Percentiles rank a stretch among this genome's conserved stretches.
These are phyloP conservation scores for Rhizopus delemar DNA, from an alignment of 371 early-diverging fungal species.

Conservation along the genomic window DNA sequence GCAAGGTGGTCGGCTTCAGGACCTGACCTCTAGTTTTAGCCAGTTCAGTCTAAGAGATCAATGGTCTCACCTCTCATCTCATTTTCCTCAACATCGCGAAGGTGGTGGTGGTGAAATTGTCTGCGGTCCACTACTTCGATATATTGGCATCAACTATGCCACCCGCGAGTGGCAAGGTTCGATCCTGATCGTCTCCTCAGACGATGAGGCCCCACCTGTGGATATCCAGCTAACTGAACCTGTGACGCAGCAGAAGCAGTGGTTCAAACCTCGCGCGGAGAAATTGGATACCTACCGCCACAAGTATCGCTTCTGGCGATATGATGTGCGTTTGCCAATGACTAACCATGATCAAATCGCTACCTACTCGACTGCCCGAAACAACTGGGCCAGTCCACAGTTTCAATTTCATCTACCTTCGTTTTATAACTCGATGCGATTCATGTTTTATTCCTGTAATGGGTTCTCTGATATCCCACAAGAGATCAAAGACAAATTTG, in stretches of 20 bases:
- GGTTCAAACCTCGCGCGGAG: conserved; percentile 12
- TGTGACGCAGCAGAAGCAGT: conserved; percentile 2
- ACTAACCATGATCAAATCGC: conserved; percentile 19
- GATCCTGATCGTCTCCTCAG: conserved; percentile 33
- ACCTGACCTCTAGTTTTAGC: conserved; percentile 11
- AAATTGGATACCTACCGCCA: conserved; percentile 29
- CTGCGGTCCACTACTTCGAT: conserved; percentile 40
- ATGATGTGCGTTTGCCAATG: conserved; percentile 27
- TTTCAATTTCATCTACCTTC: conserved; percentile 26
- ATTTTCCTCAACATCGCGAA: conserved; percentile 1
- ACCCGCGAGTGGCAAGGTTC: conserved; percentile 39
- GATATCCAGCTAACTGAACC: conserved; percentile 16
- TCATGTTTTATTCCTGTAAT: conserved; percentile 48
- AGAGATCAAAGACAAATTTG: conserved; percentile 56
- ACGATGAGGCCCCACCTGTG: conserved; percentile 27
- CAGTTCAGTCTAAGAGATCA: conserved; percentile 17
- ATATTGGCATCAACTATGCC: conserved; percentile 33
- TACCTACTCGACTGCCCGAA: conserved; percentile 22
- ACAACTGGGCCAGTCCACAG: conserved; percentile 24
- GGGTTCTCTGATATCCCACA: conserved; percentile 63
- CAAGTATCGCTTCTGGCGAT: conserved; percentile 41
- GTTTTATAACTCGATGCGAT: conserved; percentile 27
- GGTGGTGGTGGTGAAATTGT: conserved; percentile 24
- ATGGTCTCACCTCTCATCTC: conserved; percentile 14
- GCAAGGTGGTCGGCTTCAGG: neutral